Conservation (phyloP, 2,329 filamentous ascomycete species). For the Diaporthe aspalathi region DNA sequence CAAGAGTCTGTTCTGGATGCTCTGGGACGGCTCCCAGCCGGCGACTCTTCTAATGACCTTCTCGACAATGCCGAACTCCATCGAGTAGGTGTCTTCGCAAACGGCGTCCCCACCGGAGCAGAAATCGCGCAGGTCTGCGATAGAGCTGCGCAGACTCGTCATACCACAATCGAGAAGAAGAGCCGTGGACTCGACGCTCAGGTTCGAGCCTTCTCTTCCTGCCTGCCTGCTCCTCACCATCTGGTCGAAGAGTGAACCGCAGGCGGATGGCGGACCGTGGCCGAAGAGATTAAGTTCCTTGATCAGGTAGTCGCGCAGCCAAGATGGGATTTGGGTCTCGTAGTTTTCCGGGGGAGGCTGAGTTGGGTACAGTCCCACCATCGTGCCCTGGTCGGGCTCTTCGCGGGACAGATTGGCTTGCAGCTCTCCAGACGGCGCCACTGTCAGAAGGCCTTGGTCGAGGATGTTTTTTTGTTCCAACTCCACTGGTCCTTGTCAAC, state of each 20-base stretch:
- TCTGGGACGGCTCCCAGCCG: background rate
- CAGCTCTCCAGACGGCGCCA: slow-evolving; percentile 7
- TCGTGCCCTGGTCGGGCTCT: slow-evolving; percentile 30
- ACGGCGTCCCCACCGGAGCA: background rate
- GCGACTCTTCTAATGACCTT: background rate
- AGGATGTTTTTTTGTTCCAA: slow-evolving; percentile 19
- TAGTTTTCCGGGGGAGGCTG: background rate
- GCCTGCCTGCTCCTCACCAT: background rate
- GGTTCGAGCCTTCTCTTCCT: background rate
- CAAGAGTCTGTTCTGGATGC: background rate
- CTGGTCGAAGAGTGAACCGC: slow-evolving; percentile 16
- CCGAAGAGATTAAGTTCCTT: slow-evolving; percentile 27
- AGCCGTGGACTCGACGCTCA: background rate
- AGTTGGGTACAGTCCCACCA: slow-evolving; percentile 14
- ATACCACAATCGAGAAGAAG: background rate
- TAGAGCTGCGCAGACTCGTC: background rate
- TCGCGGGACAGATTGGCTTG: background rate
- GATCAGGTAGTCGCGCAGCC: slow-evolving; percentile 30
- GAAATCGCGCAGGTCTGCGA: slow-evolving; percentile 7
- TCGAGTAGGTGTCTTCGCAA: background rate
- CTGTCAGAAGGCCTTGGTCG: background rate
- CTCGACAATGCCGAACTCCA: slow-evolving; percentile 25
- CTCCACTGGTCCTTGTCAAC: background rate
- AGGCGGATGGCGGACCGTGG: slow-evolving; percentile 8
- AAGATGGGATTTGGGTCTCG: slow-evolving; percentile 25